Evolutionary conservation across 805 yeast genomes (phyloP), one percentile per base, ranked within the genome.

Genomic region (Wickerhamomyces strasburgensis): DNA sequence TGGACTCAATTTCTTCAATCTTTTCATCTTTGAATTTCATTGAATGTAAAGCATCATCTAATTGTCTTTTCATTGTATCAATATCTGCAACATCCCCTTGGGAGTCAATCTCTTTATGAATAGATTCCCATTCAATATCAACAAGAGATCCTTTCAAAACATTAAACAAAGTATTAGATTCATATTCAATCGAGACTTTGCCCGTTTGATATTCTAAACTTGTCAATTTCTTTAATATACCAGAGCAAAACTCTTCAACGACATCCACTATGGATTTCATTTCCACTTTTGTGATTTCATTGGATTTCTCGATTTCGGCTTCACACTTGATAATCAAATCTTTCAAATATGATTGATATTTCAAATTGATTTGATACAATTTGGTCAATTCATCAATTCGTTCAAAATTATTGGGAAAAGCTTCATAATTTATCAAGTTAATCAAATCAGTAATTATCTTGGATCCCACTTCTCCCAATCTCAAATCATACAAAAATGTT

Each of bases 1-100:
- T 74, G 37, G 75, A 52, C 10, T 59, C 54, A 11, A 72, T 54
- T 32, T 75, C 78, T 26, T 67, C 67, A 13, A 73, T 52, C 11
- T 44, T 16, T 5, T 29, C 27, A 9, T 48, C 48, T 43, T 48
- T 42, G 25, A 21, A 21, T 11, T 21, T 21, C 25, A 21, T 8
- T 14, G 28, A 16, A 19, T 36, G 14, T 3, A 34, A 7, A 3
- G 26, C 39, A 2, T 10, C 15, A 7, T 13, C n/a, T 4, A 35
- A 33, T 9, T 23, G 7, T 24, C 33, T 11, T 17, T 19, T 5
- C n/a, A 13, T 5, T 16, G 10, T 3, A 8, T 21, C 25, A 21
- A 11, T 8, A 21, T 21, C 25, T 21, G 7, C 10, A 8, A 21
- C n/a, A n/a, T n/a, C n/a, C n/a, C n/a, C n/a, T n/a, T n/a, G n/a